phyloP scores from a whole-genome alignment of 352 stramenopile genomes.

The Blastocystis sp. region DNA sequence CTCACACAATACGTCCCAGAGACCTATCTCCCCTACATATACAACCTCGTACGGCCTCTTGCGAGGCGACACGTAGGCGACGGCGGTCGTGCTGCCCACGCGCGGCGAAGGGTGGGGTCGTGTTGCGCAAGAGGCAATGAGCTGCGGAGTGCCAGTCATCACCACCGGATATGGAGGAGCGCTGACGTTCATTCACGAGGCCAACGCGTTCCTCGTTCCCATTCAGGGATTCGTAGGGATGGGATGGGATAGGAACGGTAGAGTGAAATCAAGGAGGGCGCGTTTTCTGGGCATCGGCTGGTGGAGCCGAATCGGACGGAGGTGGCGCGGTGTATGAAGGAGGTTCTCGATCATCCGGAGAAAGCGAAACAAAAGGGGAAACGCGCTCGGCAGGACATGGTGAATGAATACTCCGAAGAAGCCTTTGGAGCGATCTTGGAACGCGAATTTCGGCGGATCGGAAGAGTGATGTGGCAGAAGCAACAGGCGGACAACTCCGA shows the following conservation, averaged over 20 bases:
- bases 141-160: constrained; percentile 75
- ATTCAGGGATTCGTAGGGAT: constrained; percentile 55
- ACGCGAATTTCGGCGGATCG: constrained; percentile 12
- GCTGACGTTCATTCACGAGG: constrained; percentile 61
- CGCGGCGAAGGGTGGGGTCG: constrained; percentile 82
- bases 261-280: constrained; percentile 35
- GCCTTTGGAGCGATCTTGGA: constrained; percentile 69
- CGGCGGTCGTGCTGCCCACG: constrained; percentile 76
- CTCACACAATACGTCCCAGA: constrained; percentile 62
- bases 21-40: constrained; percentile 65
- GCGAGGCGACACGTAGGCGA: constrained; percentile 70
- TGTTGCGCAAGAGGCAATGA: constrained; percentile 81
- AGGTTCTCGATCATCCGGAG: constrained; percentile 66
- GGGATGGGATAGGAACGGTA: neutral
- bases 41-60: constrained; percentile 61
- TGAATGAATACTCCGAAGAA: constrained; percentile 70
- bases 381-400: constrained; percentile 70
- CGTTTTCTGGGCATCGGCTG: constrained; percentile 66
- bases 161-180: constrained; percentile 78
- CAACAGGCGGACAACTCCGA: neutral
- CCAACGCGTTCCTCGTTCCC: constrained; percentile 58
- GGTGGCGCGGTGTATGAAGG: constrained; percentile 66
- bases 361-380: constrained; percentile 68
- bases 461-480: neutral
- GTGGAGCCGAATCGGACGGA: constrained; percentile 71